A percentile compares a stretch with the other conserved stretches of the same genome.
phyloP scores from a whole-genome alignment of 192 early-diverging fungal genomes.

The Coemansia sp. region DNA sequence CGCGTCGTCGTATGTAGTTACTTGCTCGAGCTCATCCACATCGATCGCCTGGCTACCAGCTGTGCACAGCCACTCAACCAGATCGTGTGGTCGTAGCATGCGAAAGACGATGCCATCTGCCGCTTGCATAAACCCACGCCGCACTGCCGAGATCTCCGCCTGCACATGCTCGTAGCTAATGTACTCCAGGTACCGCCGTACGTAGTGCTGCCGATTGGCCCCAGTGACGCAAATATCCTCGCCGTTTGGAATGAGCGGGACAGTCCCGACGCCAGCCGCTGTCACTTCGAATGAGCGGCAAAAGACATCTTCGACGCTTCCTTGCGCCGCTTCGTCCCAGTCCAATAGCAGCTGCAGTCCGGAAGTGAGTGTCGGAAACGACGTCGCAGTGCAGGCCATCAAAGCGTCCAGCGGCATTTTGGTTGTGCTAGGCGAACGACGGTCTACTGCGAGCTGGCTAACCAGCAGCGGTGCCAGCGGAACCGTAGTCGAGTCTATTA shows the following conservation, averaged over 20 bases:
- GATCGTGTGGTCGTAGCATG: conserved; percentile 60
- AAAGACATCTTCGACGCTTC: conserved; percentile 76
- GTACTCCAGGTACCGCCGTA: conserved; percentile 66
- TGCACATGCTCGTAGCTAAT: conserved; percentile 60
- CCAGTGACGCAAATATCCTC: conserved; percentile 70
- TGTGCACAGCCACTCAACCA: conserved; percentile 67
- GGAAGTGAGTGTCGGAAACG: conserved; percentile 60
- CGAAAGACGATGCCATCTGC: conserved; percentile 47
- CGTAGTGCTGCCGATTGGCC: conserved; percentile 70
- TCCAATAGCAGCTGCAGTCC: conserved; percentile 77
- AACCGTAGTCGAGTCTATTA: conserved; percentile 59
- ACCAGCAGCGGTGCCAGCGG: conserved; percentile 73
- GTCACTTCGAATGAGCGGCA: conserved; percentile 78
- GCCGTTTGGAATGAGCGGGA: conserved; percentile 65
- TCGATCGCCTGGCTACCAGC: conserved; percentile 61
- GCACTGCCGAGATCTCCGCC: conserved; percentile 70
- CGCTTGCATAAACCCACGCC: conserved; percentile 67
- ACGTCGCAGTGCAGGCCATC: conserved; percentile 44
- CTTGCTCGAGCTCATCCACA: conserved; percentile 66
- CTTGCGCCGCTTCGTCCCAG: conserved; percentile 66
- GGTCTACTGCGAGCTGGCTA: conserved; percentile 55
- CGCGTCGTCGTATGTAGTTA: conserved; percentile 81
- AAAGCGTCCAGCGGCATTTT: conserved; percentile 43
- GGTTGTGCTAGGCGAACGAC: background rate
- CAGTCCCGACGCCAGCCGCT: conserved; percentile 36